Percentiles rank a stretch among this genome's conserved stretches.
Evolutionary conservation across 2,329 filamentous ascomycete genomes (phyloP).

Genomic region (Talaromyces piceae): DNA sequence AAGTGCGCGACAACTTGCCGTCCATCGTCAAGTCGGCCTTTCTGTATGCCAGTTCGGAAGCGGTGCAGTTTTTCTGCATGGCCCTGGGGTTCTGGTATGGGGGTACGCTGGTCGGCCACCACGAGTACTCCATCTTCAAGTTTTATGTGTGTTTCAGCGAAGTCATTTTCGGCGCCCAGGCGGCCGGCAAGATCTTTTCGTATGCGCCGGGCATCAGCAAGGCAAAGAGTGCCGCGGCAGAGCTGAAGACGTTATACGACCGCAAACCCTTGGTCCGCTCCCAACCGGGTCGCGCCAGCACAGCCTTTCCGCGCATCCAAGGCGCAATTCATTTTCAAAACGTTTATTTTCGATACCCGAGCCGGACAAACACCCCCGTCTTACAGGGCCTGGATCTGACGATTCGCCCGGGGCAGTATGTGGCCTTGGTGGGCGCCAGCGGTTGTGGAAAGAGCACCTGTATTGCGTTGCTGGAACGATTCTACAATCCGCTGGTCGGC

Average conservation of each 20-base stretch:
- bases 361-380: constrained; percentile 14
- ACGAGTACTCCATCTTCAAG: constrained; percentile 70
- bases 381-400: constrained; percentile 15
- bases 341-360: constrained; percentile 30
- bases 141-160: constrained; percentile 90
- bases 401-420: constrained; percentile 43
- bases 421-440: constrained; percentile 47
- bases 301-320: background rate
- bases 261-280: constrained; percentile 30
- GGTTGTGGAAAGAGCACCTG: constrained; percentile 60
- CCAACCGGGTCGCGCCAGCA: background rate
- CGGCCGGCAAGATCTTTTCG: constrained; percentile 79
- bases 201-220: constrained; percentile 93
- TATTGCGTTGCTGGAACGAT: constrained; percentile 50
- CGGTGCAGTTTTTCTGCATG: constrained; percentile 72
- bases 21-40: constrained; percentile 69
- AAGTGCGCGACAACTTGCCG: constrained; percentile 60
- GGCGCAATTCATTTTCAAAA: constrained; percentile 33
- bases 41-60: constrained; percentile 79
- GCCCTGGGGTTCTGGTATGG: constrained; percentile 93
- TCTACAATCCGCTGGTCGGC: constrained; percentile 61
- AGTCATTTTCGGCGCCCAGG: constrained; percentile 86
- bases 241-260: constrained; percentile 57
- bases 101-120: constrained; percentile 62
- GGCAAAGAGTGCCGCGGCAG: constrained; percentile 72